Base-by-base conservation (phyloP, 2,329 filamentous ascomycete genomes). In the Dactylellina drechsleri region DNA sequence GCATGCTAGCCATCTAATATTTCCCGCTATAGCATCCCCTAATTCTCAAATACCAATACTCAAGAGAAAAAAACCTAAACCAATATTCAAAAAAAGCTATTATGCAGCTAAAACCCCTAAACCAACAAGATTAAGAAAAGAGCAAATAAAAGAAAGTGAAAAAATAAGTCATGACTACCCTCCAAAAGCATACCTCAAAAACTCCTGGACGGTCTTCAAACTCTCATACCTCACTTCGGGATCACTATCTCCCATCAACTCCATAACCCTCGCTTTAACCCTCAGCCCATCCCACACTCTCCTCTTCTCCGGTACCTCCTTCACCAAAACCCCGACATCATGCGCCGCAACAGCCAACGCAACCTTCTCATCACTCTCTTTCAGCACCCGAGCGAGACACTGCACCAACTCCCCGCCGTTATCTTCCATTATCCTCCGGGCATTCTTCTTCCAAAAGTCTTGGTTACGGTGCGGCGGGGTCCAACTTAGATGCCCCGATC, bases 161-260 rank as follows among this genome's bases (percentile, higher is more conserved):
- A 8, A 47, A n/a, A 6, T 18, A 47, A 47, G 5, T 8, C 13
- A 47, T 8, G 31, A 10, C 60, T 26, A 76, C 13, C 67, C 62
- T 2, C 66, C 87, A 81, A 90, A 89, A 75, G 85, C 90, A 83
- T 92, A 92, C 79, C 89, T 86, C 81, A 92, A 82, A 89, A 90
- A 92, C 81, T 91, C 90, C 18, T 90, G 90, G 47, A 97, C 88
- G 15, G 93, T 93, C 79, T 91, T 88, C 83, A 97, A 83, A 82
- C 92, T 95, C 85, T 97, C 93, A 92, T 93, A 97, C 80, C 93
- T 86, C 54, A 97, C 92, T 73, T 88, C 90, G 84, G 97, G 93
- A 80, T 97, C 92, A 71, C 89, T 86, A 80, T 96, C 92, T 79
- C 88, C 89, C 93, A 97, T 97, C 80, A 97, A 85, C 83, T 93